These are phyloP conservation scores for Symbiodinium pilosum DNA, from an alignment of 73 alveolate species.

Conservation along the genomic window DNA sequence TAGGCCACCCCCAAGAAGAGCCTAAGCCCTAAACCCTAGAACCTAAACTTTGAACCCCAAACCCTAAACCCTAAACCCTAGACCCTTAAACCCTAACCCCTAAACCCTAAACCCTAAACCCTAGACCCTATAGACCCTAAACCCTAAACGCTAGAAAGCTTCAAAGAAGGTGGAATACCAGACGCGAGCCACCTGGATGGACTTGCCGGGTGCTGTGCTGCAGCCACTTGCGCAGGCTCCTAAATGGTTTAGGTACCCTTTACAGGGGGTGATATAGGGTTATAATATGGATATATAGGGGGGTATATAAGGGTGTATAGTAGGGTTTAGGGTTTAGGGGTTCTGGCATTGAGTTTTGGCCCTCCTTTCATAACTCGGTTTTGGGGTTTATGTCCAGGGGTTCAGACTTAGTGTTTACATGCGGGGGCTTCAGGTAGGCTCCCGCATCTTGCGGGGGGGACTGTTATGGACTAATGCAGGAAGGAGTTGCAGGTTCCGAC, in stretches of 20 bases:
- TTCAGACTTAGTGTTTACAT: background rate
- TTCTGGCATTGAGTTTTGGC: background rate
- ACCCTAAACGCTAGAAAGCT: background rate
- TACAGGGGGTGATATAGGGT: background rate
- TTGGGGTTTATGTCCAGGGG: background rate
- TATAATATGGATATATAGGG: background rate
- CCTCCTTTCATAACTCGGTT: background rate
- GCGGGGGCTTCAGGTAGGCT: too few relatives aligned
- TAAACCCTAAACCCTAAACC: background rate
- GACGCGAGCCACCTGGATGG: slow-evolving; percentile 93
- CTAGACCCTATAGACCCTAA: background rate
- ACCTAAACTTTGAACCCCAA: background rate
- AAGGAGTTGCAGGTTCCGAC: too few relatives aligned
- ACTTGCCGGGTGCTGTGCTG: slow-evolving; percentile 62
- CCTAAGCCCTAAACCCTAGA: background rate
- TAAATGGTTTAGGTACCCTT: background rate
- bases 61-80: background rate
- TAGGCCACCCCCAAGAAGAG: too few relatives aligned
- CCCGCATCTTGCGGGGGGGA: too few relatives aligned
- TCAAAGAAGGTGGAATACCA: slow-evolving; percentile 58
- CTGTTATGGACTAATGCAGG: too few relatives aligned
- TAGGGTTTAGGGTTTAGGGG: background rate
- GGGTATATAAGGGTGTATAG: background rate
- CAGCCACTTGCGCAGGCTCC: slow-evolving; percentile 83
- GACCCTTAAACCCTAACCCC: background rate